Base-by-base conservation (phyloP, 441 rosid species). In the Bocquillonia castaneifolia region DNA sequence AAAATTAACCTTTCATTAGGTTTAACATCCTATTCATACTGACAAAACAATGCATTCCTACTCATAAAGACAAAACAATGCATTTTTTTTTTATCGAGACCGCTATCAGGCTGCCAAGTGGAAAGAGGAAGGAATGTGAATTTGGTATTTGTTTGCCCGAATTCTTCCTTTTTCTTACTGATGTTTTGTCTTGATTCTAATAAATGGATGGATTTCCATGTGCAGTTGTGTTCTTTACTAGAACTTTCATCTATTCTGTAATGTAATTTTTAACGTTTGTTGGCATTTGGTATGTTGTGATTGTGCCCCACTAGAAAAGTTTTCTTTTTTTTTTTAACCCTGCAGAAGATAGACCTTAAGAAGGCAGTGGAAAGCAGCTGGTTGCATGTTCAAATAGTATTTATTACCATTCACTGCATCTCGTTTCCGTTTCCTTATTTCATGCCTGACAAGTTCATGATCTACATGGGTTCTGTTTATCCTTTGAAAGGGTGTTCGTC, bases 91-190 rank as follows among this genome's bases (percentile, higher is more conserved):
- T 44, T 44, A 48, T 40, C 42, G 68, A 25, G 26, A 32, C 52
- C 48, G 51, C 18, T 28, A 29, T 51, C 56, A 56, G 64, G 56
- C 74, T 18, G 50, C 26, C 73, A 54, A 72, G 52, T 64, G 45
- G 70, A 55, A 63, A 56, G 40, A 56, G 40, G 7, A 48, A 29
- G 61, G 58, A 58, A 68, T 67, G 73, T 71, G 78, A 56, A 75
- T 22, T 71, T 26, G 68, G 74, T 72, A 52, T 45, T 63, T 20
- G 57, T 31, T 54, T 47, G 34, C 53, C 22, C 32, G 29, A 31
- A 34, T 26, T 17, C 22, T 10, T 14, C n/a, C 28, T 7, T 14
- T 34, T 52, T 53, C 23, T 25, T 17, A 48, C 63, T 28, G 42
- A 42, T 23, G 28, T 37, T 55, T 50, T 67, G 67, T 62, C 48